Evolutionary conservation across 2,329 filamentous ascomycete genomes (phyloP).

Genomic region (Trichothecium roseum): DNA sequence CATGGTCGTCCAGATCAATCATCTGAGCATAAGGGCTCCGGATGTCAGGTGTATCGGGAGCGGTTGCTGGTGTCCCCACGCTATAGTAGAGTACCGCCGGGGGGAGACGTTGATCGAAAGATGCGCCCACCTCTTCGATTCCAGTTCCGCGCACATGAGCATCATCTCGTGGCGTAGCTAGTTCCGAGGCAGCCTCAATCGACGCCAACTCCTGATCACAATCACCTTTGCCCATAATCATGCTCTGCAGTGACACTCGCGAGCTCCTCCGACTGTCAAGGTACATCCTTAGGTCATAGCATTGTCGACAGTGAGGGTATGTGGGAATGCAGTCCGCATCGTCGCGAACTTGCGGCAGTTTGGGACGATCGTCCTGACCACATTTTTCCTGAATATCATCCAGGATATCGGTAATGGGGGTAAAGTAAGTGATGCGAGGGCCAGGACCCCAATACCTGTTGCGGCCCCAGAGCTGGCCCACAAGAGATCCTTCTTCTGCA

Average conservation of each 20-base stretch:
- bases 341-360: conserved; percentile 28
- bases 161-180: conserved; percentile 29
- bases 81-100: conserved; percentile 1
- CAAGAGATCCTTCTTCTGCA: conserved; percentile 22
- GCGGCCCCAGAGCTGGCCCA: conserved; percentile 34
- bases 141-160: conserved; percentile 12
- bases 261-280: conserved; percentile 31
- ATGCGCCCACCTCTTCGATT: conserved; percentile 22
- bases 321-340: conserved; percentile 27
- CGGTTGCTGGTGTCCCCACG: conserved; percentile 17
- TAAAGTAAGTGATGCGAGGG: conserved; percentile 30
- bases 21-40: conserved; percentile 27
- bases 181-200: conserved; percentile 26
- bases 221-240: conserved; percentile 25
- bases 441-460: conserved; percentile 32
- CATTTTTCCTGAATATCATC: conserved; percentile 36
- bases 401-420: conserved; percentile 31
- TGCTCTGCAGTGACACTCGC: conserved; percentile 28
- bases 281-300: conserved; percentile 29
- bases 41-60: conserved; percentile 21
- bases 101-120: conserved; percentile 17
- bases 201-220: conserved; percentile 27
- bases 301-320: conserved; percentile 28
- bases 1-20: conserved; percentile 21
- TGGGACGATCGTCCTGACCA: conserved; percentile 24